These are phyloP conservation scores for Russula vinacea DNA, from an alignment of 768 basidiomycete species.

Conservation along the genomic window DNA sequence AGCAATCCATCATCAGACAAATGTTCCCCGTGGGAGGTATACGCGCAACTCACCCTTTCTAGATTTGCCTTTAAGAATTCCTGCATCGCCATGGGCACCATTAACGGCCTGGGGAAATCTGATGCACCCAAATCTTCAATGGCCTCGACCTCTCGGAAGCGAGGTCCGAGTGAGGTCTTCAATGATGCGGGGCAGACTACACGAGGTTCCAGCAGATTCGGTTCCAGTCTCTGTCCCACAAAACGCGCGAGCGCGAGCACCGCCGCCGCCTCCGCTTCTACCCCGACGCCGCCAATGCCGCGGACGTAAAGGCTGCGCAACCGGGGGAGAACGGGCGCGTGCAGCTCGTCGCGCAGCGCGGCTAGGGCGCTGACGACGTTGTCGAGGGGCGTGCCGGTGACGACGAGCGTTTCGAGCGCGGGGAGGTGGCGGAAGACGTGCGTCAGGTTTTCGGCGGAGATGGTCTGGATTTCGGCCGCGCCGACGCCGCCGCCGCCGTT, in stretches of 20 bases:
- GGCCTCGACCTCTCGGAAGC: slow-evolving; percentile 15
- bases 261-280: no score
- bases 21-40: neutral
- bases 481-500: no score
- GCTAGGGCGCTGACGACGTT: slow-evolving; percentile 9
- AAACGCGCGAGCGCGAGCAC: slow-evolving; percentile 16
- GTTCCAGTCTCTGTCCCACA: slow-evolving; percentile 18
- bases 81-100: slow-evolving; percentile 14
- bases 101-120: slow-evolving; percentile 15
- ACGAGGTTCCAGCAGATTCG: slow-evolving; percentile 4
- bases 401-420: slow-evolving; percentile 17
- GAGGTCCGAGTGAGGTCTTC: slow-evolving; percentile 3
- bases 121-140: slow-evolving; percentile 12
- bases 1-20: neutral
- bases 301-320: slow-evolving; percentile 15
- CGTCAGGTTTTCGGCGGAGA: slow-evolving; percentile 9
- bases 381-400: slow-evolving; percentile 19
- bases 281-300: slow-evolving; percentile 1
- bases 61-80: slow-evolving; percentile 14
- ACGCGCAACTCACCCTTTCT: slow-evolving; percentile 4
- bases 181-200: slow-evolving; percentile 16
- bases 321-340: neutral
- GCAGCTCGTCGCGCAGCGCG: slow-evolving; percentile 16
- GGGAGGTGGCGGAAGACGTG: slow-evolving; percentile 13
- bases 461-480: slow-evolving; percentile 11